Evolutionary conservation across 495 filamentous ascomycete species (phyloP), one percentile per base, ranked within the genome.

Genomic region (Bryoglossum gracile): DNA sequence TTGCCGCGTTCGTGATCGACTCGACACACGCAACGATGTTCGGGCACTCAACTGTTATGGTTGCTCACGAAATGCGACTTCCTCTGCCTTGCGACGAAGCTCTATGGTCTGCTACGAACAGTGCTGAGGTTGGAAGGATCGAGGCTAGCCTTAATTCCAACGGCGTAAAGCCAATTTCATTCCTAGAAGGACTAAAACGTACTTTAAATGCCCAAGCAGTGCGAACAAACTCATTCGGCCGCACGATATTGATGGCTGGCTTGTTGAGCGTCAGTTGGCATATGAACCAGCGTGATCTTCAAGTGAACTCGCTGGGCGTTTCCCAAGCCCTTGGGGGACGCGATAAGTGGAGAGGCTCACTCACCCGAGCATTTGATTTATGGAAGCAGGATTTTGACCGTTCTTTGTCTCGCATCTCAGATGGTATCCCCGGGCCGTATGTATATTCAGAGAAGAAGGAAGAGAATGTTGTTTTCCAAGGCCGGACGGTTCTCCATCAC

Each of bases 11-110:
- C 64, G 83, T 98, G 18, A 81, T 95, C 44, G 92, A 98, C 63
- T 94, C 90, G 2, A 94, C 88, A 4, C 92, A 98, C 67, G 89
- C 91, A 3, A 96, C 88, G 34, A 95, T 98, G 86, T 98, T 97
- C 65, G 92, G 92, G 0, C 92, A 98, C 64, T 90, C 89, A 14
- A 91, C 89, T 2, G 90, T 92, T 24, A 95, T 97, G 89, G 89
- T 95, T 11, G 89, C 92, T 3, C 89, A 95, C 62, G 92, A 98
- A 67, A 87, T 98, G 73, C 82, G 87, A 18, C 71, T 97, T 8
- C 87, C 92, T 1, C 68, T 98, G 21, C 92, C 92, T 10, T 97
- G 92, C 60, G 92, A 97, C 56, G 92, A 97, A 62, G 79, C 84
- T 21, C 67, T 96, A 18, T 98, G 92, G 92, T 87, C 88, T 32